Conservation (phyloP, 768 basidiomycete species). For the Panus rudis region DNA sequence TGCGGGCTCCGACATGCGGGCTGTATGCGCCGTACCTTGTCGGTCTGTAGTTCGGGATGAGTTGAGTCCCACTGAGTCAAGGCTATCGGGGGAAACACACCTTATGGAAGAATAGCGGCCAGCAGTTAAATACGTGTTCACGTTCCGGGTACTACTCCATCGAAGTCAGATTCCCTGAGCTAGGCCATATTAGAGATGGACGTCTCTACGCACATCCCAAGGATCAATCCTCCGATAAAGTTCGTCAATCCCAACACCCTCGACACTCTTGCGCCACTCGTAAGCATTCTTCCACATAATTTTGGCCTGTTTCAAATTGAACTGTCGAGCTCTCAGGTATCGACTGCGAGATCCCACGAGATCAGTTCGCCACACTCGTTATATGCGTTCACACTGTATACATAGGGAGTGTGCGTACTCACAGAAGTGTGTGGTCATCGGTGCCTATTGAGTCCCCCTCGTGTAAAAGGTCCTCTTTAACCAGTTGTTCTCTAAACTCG, state of each 20-base stretch:
- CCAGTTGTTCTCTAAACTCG: constrained; percentile 45
- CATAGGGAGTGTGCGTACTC: constrained; percentile 16
- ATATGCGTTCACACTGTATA: not conserved
- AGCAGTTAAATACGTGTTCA: constrained; percentile 60
- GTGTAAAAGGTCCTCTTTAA: constrained; percentile 45
- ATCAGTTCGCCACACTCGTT: not conserved
- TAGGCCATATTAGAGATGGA: too few species aligned
- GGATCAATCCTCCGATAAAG: constrained; percentile 58
- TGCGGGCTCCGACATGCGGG: not conserved
- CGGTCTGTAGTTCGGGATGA: constrained; percentile 37
- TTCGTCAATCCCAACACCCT: constrained; percentile 59
- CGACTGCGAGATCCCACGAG: constrained; percentile 35
- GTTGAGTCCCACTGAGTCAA: not conserved
- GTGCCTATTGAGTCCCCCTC: constrained; percentile 51
- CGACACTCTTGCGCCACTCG: constrained; percentile 59
- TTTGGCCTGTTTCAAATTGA: constrained; percentile 49
- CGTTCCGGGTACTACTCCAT: constrained; percentile 70
- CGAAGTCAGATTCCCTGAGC: too few species aligned
- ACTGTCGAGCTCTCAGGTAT: constrained; percentile 71
- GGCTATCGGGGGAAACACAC: constrained; percentile 25
- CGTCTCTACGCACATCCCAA: constrained; percentile 48
- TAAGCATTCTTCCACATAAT: constrained; percentile 63
- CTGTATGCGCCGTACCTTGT: constrained; percentile 43
- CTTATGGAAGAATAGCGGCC: constrained; percentile 79
- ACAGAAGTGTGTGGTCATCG: constrained; percentile 51